Conservation (phyloP, 2,329 filamentous ascomycete genomes). For the Cercospora sp. region DNA sequence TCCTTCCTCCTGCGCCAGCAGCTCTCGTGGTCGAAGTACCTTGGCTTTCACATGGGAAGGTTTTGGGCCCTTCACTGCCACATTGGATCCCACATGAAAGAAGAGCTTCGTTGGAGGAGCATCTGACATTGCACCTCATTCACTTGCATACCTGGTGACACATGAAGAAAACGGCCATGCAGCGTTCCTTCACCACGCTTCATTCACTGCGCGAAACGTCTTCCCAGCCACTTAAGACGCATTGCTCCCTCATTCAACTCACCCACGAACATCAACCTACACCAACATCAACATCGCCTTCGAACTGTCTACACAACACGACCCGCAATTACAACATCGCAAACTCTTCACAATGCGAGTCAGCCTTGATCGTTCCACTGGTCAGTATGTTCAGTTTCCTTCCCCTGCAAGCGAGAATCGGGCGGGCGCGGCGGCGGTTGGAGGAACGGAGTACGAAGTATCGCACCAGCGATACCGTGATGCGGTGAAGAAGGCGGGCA, state of each 20-base stretch:
- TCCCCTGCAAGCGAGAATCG: neutral
- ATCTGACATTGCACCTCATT: neutral
- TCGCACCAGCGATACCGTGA: neutral
- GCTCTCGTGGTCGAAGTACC: neutral
- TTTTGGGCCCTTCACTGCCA: neutral
- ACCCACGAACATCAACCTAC: neutral
- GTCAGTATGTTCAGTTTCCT: neutral
- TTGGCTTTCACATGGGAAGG: neutral
- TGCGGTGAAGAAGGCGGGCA: neutral
- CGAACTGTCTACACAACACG: neutral
- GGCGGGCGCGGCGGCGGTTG: neutral
- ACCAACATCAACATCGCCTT: slow-evolving; percentile 9
- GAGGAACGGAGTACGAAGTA: neutral
- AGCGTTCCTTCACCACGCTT: neutral
- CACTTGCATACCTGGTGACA: neutral
- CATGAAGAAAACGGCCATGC: neutral
- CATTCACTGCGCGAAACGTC: neutral
- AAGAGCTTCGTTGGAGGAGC: neutral
- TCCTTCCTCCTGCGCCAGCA: neutral
- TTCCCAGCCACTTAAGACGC: neutral
- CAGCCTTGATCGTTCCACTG: neutral
- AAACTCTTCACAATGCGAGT: neutral
- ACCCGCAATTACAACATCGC: neutral
- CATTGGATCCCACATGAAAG: neutral
- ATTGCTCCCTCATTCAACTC: neutral